Evolutionary conservation across 2,329 filamentous ascomycete genomes (phyloP).

Genomic region (Mycocentrospora acerina): DNA sequence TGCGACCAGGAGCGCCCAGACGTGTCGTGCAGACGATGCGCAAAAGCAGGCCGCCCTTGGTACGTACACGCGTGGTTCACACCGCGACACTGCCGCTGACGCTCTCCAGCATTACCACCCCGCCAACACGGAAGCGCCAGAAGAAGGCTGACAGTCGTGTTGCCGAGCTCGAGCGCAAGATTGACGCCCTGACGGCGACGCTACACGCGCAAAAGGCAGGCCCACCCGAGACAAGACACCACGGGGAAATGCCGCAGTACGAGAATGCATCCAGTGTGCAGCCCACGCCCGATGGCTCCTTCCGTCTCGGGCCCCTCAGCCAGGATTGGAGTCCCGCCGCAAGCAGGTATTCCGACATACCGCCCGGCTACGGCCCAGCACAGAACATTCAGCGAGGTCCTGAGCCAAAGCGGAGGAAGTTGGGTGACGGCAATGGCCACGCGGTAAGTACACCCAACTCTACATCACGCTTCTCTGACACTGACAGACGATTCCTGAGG

Average conservation of each 20-base stretch:
- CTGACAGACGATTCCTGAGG: conserved; percentile 37
- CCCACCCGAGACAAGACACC: conserved; percentile 20
- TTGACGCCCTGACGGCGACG: conserved; percentile 81
- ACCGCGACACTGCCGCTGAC: conserved; percentile 3
- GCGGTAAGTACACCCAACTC: conserved; percentile 20
- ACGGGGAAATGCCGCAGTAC: conserved; percentile 26
- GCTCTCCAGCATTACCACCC: conserved; percentile 52
- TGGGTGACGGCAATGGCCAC: conserved; percentile 27
- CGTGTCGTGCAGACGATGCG: conserved; percentile 65
- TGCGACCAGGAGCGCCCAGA: conserved; percentile 75
- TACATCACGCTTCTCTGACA: conserved; percentile 3
- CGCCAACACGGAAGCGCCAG: conserved; percentile 74
- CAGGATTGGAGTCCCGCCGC: conserved; percentile 32
- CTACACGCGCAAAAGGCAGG: conserved; percentile 59
- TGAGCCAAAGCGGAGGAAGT: conserved; percentile 36
- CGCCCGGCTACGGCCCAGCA: conserved; percentile 35
- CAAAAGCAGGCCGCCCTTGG: conserved; percentile 76
- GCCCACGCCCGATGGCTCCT: conserved; percentile 26
- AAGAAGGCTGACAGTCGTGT: conserved; percentile 91
- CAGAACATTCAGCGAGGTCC: conserved; percentile 32
- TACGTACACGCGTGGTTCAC: conserved; percentile 55
- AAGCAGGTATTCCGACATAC: conserved; percentile 26
- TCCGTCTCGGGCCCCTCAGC: conserved; percentile 25
- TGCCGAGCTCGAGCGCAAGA: conserved; percentile 88
- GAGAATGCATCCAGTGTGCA: conserved; percentile 8